Base-by-base conservation (phyloP, 345 rosid genomes). In the Draba incana region DNA sequence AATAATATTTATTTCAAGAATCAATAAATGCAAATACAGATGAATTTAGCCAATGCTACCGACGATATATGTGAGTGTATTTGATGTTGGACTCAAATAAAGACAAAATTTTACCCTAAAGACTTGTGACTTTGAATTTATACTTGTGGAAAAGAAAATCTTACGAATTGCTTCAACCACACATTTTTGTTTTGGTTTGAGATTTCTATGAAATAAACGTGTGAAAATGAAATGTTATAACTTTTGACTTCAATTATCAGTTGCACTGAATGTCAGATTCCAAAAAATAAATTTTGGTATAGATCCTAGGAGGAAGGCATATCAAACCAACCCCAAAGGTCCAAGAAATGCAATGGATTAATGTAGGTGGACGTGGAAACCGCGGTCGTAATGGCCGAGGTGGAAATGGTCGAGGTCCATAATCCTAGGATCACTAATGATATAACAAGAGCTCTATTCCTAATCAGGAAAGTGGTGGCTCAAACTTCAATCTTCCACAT, bases 21-120 rank as follows among this genome's bases (percentile, higher is more conserved):
- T 14, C 23, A 72, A 39, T 72, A 64, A 65, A 72, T 72, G 71
- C 44, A 60, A 57, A 69, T 61, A 65, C 60, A 64, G 77, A 64
- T 64, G 60, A 41, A 39, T 64, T 31, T 51, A 45, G 45, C 64
- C 37, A 23, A 48, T 10, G 46, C 33, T 10, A 37, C 64, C 63
- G 55, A 54, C 71, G 43, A 6, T 66, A 31, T 5, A 31, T 27
- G 35, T 31, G 35, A 5, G 6, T 9, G 9, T 33, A n/a, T 23
- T 38, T 62, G 55, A 52, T 42, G 55, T 44, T 70, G 27, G 62
- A 52, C 39, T 58, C 49, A 3, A 7, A 31, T 31, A 10, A 52
- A 0, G 20, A 31, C 43, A 39, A 39, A 14, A 12, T 2, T 14
- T 16, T 20, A 42, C 53, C 4, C 31, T 1, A 16, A 62, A 28